Conservation (phyloP, 2,329 filamentous ascomycete genomes). For the Monosporascus cannonballus region DNA sequence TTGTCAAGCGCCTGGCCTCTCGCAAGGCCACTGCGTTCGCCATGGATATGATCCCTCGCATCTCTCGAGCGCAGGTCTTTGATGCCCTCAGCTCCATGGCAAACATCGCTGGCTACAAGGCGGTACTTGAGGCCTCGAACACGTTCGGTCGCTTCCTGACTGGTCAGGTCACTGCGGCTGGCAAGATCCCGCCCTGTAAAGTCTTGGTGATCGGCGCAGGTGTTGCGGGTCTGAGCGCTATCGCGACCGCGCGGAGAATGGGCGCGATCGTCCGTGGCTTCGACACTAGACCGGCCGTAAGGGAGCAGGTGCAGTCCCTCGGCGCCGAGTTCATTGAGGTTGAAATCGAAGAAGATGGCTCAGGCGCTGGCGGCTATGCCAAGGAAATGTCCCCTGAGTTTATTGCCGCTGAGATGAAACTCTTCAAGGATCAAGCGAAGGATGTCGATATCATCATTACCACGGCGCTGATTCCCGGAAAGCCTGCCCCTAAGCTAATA, state of each 20-base stretch:
- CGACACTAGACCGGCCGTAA: conserved; percentile 80
- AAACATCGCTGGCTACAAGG: conserved; percentile 91
- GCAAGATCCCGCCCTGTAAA: conserved; percentile 85
- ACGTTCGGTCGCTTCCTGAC: conserved; percentile 84
- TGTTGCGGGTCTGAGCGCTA: conserved; percentile 82
- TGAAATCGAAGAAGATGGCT: conserved; percentile 75
- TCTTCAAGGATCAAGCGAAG: conserved; percentile 79
- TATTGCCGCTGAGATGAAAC: conserved; percentile 86
- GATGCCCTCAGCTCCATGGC: conserved; percentile 90
- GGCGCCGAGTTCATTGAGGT: conserved; percentile 89
- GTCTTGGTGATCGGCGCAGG: conserved; percentile 86
- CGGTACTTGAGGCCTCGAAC: conserved; percentile 83
- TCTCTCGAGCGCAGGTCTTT: conserved; percentile 82
- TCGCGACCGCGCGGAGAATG: conserved; percentile 78
- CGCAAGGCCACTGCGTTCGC: conserved; percentile 73
- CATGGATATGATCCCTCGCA: conserved; percentile 90
- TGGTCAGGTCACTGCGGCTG: conserved; percentile 84
- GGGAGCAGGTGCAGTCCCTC: conserved; percentile 84
- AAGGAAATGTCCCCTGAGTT: conserved; percentile 95
- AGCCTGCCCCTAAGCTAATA: conserved; percentile 76
- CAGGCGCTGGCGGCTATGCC: conserved; percentile 79
- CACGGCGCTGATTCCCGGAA: conserved; percentile 84
- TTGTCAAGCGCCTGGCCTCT: conserved; percentile 67
- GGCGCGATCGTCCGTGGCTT: conserved; percentile 88
- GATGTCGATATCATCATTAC: conserved; percentile 93